Base-by-base conservation (phyloP, 306 rosid species). In the Cicer arietinum region DNA sequence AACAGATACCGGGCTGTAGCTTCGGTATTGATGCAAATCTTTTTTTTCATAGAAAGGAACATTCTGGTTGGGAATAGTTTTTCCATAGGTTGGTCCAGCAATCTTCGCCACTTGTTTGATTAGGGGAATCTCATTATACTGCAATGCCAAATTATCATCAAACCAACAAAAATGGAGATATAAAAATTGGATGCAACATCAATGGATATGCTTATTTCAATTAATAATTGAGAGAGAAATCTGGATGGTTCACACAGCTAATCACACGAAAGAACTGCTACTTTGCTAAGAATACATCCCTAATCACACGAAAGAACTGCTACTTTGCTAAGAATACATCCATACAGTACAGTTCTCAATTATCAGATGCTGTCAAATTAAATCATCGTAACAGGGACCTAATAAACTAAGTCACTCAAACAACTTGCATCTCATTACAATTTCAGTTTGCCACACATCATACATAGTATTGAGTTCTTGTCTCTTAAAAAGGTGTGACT, bases 1-100 rank as follows among this genome's bases (percentile, higher is more conserved):
- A 46, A 86, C 91, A 14, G 97, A 91, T 54, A 86, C 90, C 37
- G 94, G 94, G 56, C 94, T 91, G 79, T 80, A 84, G 80, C 88
- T 83, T 61, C 63, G 88, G 76, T 86, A 85, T 35, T 63, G 85
- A 61, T 63, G 84, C 69, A 56, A 17, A 58, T 53, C 82, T 81
- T 87, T 91, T 18, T 73, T 91, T 37, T 73, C 82, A 54, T 57
- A 77, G 41, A 46, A 80, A 74, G 81, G 43, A 67, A 56, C 61
- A 64, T 61, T 67, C 78, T 63, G 76, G 41, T 20, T 70, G 39
- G 72, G 73, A 63, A 69, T 66, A 57, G 75, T 60, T 63, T 84
- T 77, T 68, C 79, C 79, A 60, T 73, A 62, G 41, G 69, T 52
- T 64, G 84, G 62, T 85, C 53, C 79, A 46, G 67, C 75, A 72